Base-by-base conservation (phyloP, 2,329 filamentous ascomycete genomes). In the Macrophomina tecta region DNA sequence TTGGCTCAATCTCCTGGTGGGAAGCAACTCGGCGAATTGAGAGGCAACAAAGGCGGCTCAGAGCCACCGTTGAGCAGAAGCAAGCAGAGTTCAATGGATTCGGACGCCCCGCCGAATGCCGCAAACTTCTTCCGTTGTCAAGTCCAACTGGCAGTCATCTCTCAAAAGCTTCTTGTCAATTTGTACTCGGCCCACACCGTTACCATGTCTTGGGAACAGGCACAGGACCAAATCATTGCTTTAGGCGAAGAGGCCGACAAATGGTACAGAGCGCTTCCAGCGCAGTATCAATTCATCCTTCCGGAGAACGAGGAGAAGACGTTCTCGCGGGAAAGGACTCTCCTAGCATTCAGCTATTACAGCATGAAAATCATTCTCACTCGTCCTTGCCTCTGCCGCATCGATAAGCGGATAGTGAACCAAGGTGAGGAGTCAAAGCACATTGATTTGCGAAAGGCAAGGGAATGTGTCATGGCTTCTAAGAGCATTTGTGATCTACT, bases 301-400 rank as follows among this genome's bases (percentile, higher is more conserved):
- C 11, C 45, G 2, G 45, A 62, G 8, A 28, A 16, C 11, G 32
- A 61, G 6, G 36, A 38, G 2, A 14, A 62, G 5, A 9, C 12
- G 0, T 72, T 69, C 23, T 56, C 52, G 11, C 75, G 74, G 12
- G 74, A 79, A 63, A 73, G 75, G 11, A 65, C 74, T 60, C 65
- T 75, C 12, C 72, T 80, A 5, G 74, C 70, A 5, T 72, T 79
- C 9, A 69, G 72, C 12, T 81, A 77, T 58, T 73, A 73, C 55
- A 78, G 73, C 51, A 70, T 73, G 1, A 75, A 70, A 61, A 79
- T 80, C 6, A 70, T 81, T 5, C 75, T 77, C 45, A 78, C 72
- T 34, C 76, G 77, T 9, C 79, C 79, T n/a, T 79, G 76, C 65
- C 69, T 81, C 5, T 81, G 78, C 56, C 70, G 74, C 38, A 63